A percentile compares a stretch with the other conserved stretches of the same genome.
Conservation (phyloP, 148 eudicot genomes). For the Bassia scoparia region DNA sequence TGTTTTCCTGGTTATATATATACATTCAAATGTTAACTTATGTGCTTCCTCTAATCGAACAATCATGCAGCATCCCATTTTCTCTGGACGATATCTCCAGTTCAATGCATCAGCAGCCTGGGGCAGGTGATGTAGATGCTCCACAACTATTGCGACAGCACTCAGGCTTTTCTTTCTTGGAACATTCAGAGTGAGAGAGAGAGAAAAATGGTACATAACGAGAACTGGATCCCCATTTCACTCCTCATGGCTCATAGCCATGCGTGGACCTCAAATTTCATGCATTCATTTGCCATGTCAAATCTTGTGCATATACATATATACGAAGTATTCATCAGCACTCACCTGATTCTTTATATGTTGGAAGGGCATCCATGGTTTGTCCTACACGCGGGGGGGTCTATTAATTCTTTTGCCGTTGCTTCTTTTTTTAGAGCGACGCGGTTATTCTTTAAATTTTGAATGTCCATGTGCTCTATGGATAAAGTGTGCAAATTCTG, state of each 20-base stretch:
- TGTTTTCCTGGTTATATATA: not conserved
- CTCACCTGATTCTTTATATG: conserved; percentile 23
- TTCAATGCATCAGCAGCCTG: conserved; percentile 58
- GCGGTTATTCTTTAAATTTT: conserved; percentile 28
- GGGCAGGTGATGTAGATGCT: conserved; percentile 69
- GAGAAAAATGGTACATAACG: not conserved
- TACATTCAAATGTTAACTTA: not conserved
- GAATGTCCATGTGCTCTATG: conserved; percentile 32
- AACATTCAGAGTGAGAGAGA: conserved; percentile 40
- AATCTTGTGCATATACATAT: conserved; percentile 25
- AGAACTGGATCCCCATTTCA: not conserved
- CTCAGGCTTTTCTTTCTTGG: conserved; percentile 84
- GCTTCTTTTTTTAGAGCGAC: conserved; percentile 22
- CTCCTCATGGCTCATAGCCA: not conserved
- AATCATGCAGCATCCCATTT: conserved; percentile 92
- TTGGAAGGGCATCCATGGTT: conserved; percentile 30
- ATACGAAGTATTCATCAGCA: conserved; percentile 15
- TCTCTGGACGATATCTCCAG: conserved; percentile 90
- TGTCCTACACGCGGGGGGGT: conserved; percentile 27
- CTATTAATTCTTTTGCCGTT: conserved; percentile 30
- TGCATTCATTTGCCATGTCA: conserved; percentile 16
- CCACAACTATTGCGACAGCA: conserved; percentile 83
- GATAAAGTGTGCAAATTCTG: conserved; percentile 26
- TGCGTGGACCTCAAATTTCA: conserved; percentile 1
- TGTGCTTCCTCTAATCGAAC: conserved; percentile 1